Conservation (phyloP, 345 rosid genomes). For the Microcos paniculata region DNA sequence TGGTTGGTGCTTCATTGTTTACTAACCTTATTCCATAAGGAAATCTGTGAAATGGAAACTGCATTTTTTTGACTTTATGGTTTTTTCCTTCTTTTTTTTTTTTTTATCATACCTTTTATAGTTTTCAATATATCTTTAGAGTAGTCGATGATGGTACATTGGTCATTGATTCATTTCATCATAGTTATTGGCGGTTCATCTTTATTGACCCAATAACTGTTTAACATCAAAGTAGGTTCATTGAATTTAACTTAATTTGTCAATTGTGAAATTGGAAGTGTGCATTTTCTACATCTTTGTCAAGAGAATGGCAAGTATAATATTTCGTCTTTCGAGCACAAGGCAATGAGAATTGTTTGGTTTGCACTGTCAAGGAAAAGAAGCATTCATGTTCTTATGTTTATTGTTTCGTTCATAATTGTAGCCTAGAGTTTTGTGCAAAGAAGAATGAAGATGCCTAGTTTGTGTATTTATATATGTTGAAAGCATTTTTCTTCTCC, state of each 20-base stretch:
- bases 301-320: neutral
- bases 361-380: neutral
- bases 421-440: neutral
- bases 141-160: neutral
- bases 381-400: neutral
- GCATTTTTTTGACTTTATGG: neutral
- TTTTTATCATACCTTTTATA: neutral
- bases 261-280: neutral
- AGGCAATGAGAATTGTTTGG: neutral
- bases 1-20: constrained; percentile 26
- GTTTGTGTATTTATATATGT: neutral
- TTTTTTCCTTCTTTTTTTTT: neutral
- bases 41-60: constrained; percentile 5
- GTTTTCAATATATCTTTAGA: neutral
- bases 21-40: constrained; percentile 30
- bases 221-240: neutral
- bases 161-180: constrained; percentile 5
- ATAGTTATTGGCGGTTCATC: neutral
- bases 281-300: neutral
- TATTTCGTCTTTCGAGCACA: neutral
- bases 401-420: neutral
- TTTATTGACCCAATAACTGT: neutral
- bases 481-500: neutral
- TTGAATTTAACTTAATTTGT: neutral
- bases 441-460: neutral